Conservation (phyloP, 352 stramenopile species). For the Pythium folliculosum region DNA sequence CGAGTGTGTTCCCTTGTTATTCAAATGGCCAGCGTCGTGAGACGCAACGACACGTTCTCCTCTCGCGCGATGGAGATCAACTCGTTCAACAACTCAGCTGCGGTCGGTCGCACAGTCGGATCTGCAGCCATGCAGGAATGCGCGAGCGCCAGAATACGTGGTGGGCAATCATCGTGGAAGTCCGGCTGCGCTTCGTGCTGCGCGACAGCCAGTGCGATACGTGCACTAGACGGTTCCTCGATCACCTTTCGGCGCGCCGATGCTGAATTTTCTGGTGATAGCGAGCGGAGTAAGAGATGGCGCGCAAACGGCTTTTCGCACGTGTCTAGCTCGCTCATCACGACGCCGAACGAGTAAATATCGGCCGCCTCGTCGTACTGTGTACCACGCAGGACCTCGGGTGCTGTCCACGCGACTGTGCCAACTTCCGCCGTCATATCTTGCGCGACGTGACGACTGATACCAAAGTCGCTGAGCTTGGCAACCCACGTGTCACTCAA, state of each 20-base stretch:
- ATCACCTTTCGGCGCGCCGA: background rate
- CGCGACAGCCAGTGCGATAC: constrained; percentile 13
- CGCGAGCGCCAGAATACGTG: background rate
- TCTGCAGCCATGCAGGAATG: background rate
- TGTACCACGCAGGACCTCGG: constrained; percentile 33
- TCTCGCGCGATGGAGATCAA: background rate
- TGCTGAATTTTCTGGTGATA: background rate
- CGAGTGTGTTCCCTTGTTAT: background rate
- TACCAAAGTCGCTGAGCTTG: constrained; percentile 50
- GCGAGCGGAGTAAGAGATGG: background rate
- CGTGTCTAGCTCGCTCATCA: constrained; percentile 40
- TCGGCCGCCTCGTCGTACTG: constrained; percentile 31
- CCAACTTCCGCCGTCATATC: constrained; percentile 42
- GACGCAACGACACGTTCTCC: background rate
- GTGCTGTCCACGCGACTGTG: constrained; percentile 41
- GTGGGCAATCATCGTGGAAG: constrained; percentile 16
- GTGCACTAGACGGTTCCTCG: constrained; percentile 5
- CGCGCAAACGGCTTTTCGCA: constrained; percentile 33
- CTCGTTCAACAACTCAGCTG: constrained; percentile 1
- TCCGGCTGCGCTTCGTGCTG: background rate
- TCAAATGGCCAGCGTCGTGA: constrained; percentile 1
- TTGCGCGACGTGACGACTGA: constrained; percentile 29
- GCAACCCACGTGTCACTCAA: constrained; percentile 31
- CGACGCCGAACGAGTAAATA: constrained; percentile 33
- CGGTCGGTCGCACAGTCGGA: constrained; percentile 1